Conservation (phyloP, 208 protist species). For the Phytomonas sp. region DNA sequence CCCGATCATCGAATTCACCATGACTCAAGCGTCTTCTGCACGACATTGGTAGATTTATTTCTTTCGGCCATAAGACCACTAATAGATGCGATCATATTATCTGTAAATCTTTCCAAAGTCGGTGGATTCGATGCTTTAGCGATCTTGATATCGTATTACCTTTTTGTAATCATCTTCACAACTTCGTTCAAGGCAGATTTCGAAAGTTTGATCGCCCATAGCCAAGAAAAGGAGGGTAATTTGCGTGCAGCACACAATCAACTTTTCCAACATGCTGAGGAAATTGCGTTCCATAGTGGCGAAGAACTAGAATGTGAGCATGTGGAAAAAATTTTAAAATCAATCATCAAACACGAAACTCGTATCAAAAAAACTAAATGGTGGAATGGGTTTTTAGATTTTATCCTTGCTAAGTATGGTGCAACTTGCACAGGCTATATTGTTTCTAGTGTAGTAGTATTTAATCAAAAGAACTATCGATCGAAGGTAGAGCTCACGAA, state of each 20-base stretch:
- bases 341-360: constrained; percentile 51
- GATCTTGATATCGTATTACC: constrained; percentile 69
- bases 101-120: constrained; percentile 34
- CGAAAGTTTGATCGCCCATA: constrained; percentile 43
- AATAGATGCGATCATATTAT: constrained; percentile 74
- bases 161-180: constrained; percentile 48
- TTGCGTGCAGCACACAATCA: constrained; percentile 72
- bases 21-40: constrained; percentile 72
- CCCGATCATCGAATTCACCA: constrained; percentile 71
- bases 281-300: constrained; percentile 88
- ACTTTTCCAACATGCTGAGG: constrained; percentile 79
- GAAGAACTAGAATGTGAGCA: constrained; percentile 73
- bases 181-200: constrained; percentile 62
- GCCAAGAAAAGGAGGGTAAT: constrained; percentile 76
- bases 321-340: constrained; percentile 51
- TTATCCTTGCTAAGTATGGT: constrained; percentile 72
- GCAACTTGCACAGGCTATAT: constrained; percentile 59
- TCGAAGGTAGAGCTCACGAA: constrained; percentile 44
- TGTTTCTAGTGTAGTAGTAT: constrained; percentile 55
- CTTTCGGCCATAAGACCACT: constrained; percentile 66
- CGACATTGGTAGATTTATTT: constrained; percentile 59
- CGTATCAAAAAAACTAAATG: constrained; percentile 73
- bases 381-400: constrained; percentile 43
- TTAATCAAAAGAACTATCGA: constrained; percentile 23
- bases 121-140: constrained; percentile 46